phyloP scores from a whole-genome alignment of 768 basidiomycete genomes.

The Terana coerulea region DNA sequence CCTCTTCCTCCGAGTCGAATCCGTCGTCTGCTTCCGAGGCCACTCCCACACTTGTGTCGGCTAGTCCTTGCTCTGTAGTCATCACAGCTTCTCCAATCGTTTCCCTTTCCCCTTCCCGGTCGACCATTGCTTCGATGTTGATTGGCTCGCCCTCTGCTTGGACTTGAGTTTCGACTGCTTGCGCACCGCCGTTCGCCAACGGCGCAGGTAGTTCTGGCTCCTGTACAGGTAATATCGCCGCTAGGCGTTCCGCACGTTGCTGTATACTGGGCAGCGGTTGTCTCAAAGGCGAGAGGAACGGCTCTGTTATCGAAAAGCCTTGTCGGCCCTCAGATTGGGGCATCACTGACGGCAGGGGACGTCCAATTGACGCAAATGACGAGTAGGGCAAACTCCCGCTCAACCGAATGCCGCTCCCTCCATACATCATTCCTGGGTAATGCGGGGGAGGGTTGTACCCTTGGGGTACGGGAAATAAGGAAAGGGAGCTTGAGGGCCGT shows the following conservation, averaged over 20 bases:
- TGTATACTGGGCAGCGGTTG: background rate
- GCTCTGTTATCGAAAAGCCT: background rate
- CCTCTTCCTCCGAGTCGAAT: slow-evolving; percentile 2
- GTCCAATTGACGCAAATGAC: no score
- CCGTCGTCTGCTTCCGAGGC: background rate
- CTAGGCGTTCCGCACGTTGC: background rate
- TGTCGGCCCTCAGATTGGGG: background rate
- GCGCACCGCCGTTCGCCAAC: background rate
- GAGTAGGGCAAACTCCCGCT: no score
- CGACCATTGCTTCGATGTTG: background rate
- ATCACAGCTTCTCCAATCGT: background rate
- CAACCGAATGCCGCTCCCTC: no score
- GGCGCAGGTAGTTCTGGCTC: background rate
- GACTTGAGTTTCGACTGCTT: background rate
- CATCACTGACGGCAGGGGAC: background rate
- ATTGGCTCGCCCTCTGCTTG: background rate
- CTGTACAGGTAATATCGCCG: background rate
- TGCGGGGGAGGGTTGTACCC: no score
- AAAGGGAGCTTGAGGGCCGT: no score
- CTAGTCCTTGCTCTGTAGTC: background rate
- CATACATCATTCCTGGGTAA: no score
- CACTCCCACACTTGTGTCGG: background rate
- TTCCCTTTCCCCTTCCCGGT: background rate
- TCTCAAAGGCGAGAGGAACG: slow-evolving; percentile 1
- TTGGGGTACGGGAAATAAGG: no score